Evolutionary conservation across 768 basidiomycete genomes (phyloP).

Genomic region (Suillus discolor): DNA sequence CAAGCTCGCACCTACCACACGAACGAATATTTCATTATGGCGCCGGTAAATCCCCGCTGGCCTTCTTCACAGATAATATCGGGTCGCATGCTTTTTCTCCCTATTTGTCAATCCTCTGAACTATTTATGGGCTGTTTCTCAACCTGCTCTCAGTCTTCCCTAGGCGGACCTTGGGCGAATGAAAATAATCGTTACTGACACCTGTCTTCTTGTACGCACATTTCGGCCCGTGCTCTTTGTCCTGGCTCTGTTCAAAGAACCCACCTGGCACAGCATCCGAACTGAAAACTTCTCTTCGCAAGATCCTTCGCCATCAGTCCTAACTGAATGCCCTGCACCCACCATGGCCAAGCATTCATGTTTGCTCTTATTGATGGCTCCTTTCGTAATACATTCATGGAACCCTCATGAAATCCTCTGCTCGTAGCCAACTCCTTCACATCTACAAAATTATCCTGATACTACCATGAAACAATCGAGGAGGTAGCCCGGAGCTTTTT

Average conservation of each 20-base stretch:
- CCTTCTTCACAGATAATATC: background rate
- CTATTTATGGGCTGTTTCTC: background rate
- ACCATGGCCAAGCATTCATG: background rate
- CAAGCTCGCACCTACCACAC: background rate
- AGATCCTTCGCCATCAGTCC: background rate
- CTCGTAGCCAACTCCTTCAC: slow-evolving; percentile 22
- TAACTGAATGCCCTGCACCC: background rate
- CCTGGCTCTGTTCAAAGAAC: background rate
- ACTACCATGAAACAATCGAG: background rate
- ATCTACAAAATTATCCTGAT: slow-evolving; percentile 45
- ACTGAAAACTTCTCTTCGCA: background rate
- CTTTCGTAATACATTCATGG: slow-evolving; percentile 49
- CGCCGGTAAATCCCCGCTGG: background rate
- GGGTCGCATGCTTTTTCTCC: background rate
- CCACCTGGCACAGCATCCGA: background rate
- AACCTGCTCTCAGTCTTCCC: background rate
- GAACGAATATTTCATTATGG: background rate
- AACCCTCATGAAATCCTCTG: slow-evolving; percentile 45
- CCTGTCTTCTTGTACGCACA: background rate
- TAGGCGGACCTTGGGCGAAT: background rate
- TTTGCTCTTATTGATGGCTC: background rate
- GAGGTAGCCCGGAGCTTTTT: background rate
- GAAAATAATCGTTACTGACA: background rate
- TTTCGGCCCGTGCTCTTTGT: background rate
- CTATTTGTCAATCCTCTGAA: background rate